Evolutionary conservation across 495 filamentous ascomycete species (phyloP), one percentile per base, ranked within the genome.

Genomic region (Tricharina praecox): DNA sequence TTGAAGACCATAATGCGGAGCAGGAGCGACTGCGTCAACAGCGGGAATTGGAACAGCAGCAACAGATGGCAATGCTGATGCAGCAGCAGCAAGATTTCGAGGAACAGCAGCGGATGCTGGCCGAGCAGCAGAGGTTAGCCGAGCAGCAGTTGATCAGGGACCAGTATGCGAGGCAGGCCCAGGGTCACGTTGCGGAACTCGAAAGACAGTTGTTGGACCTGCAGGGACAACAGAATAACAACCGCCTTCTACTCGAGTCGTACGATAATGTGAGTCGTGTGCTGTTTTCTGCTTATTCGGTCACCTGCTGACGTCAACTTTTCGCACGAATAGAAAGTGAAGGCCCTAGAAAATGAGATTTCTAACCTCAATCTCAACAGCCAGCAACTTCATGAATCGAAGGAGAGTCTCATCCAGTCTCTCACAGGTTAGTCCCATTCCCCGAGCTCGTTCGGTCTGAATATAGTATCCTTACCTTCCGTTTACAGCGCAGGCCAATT

Each of bases 201-300:
- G 88, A 97, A 64, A 82, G 79, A 48, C 86, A 95, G 64, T 93
- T 96, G 58, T 67, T 97, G 23, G 88, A 90, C 58, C 87, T 90
- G 4, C 75, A 88, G 28, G 85, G 86, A 4, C 90, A 96, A 63
- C 94, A 94, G 61, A 85, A 95, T 60, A 78, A 81, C n/a, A 84
- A 96, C 63, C 86, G 96, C 62, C 66, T 97, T 42, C 82, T 95
- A 81, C 73, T 97, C 32, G 81, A 95, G 66, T 88, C 96, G 59
- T 97, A 95, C 61, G 90, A 97, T 59, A 59, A 58, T 33, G 50
- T 52, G 48, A 16, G 38, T 48, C 11, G 15, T 8, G n/a, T n/a
- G n/a, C n/a, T n/a, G n/a, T n/a, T n/a, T n/a, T n/a, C n/a, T n/a
- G n/a, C n/a, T n/a, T n/a, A n/a, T n/a, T n/a, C n/a, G n/a, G 24